Percentiles rank a stretch among this genome's conserved stretches.
Evolutionary conservation across 1,139 yeast genomes (phyloP).

Genomic region (Hanseniaspora uvarum): DNA sequence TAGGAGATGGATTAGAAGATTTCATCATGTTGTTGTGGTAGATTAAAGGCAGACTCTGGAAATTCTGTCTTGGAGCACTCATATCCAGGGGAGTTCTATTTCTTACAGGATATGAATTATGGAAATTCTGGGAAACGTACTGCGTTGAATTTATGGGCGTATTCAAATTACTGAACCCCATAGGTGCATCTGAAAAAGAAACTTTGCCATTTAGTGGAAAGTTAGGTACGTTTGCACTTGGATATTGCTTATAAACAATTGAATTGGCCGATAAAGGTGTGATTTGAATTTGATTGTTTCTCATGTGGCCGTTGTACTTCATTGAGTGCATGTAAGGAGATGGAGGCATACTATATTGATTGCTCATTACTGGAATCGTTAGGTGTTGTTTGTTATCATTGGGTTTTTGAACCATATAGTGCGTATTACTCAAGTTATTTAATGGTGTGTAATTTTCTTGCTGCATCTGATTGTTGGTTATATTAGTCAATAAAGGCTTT

Average conservation of each 20-base stretch:
- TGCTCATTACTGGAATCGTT: background rate
- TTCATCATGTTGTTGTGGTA: background rate
- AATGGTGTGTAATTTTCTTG: background rate
- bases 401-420: background rate
- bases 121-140: background rate
- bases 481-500: background rate
- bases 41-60: slow-evolving; percentile 5
- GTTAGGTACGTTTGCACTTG: background rate
- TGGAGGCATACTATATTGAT: background rate
- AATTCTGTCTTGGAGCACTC: background rate
- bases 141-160: slow-evolving; percentile 11
- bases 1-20: background rate
- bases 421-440: background rate
- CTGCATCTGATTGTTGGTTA: background rate
- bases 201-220: background rate
- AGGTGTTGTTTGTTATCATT: background rate
- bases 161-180: background rate
- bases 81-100: background rate
- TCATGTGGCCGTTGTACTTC: background rate
- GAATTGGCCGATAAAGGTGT: slow-evolving; percentile 11
- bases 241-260: background rate
- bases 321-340: background rate
- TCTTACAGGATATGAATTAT: background rate
- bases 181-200: background rate
- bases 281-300: background rate